These are phyloP conservation scores for Globisporangium iwayamae DNA, from an alignment of 352 stramenopile species.

Conservation along the genomic window DNA sequence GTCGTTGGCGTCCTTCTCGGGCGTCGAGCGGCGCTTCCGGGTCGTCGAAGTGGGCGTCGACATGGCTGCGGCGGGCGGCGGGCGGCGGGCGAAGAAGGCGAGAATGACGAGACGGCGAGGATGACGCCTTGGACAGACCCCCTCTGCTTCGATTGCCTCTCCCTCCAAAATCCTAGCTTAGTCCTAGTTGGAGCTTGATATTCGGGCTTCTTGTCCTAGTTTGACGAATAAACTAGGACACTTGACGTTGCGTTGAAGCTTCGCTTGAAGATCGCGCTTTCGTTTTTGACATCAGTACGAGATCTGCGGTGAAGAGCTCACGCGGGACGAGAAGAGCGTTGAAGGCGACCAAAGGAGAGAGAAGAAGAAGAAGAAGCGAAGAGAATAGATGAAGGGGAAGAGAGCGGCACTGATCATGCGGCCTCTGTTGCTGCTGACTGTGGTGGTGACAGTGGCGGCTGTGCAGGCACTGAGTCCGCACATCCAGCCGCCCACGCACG, in stretches of 20 bases:
- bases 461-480: conserved; percentile 14
- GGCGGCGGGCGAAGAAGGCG: not conserved
- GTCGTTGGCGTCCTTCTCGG: conserved; percentile 19
- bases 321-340: not conserved
- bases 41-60: conserved; percentile 16
- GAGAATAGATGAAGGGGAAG: not conserved
- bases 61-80: not conserved
- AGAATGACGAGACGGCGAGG: not conserved
- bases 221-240: conserved; percentile 7
- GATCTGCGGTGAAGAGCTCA: conserved; percentile 12
- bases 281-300: conserved; percentile 4
- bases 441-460: conserved; percentile 10
- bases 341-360: not conserved
- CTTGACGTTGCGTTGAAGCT: conserved; percentile 3
- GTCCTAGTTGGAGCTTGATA: not conserved
- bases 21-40: conserved; percentile 43
- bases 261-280: conserved; percentile 13
- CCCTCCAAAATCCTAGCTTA: no score
- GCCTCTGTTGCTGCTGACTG: conserved; percentile 21
- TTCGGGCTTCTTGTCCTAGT: not conserved
- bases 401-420: not conserved
- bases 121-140: no score
- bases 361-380: not conserved
- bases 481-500: conserved; percentile 34
- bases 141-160: no score